Base-by-base conservation (phyloP, 805 yeast genomes). In the Ogataea siamensis region DNA sequence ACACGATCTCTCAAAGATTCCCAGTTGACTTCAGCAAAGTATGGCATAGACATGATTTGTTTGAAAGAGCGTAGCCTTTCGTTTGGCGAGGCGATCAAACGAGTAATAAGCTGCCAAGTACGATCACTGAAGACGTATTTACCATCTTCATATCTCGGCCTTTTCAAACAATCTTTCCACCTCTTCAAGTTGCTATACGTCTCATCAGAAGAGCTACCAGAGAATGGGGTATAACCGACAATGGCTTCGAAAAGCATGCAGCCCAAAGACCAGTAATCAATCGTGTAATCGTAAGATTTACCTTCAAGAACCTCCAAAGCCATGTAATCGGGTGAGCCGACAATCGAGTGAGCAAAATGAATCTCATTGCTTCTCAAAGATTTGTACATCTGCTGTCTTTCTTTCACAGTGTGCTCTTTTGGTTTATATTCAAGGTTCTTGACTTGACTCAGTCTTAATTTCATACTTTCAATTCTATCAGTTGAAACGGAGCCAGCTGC, bases 241-340 rank as follows among this genome's bases (percentile, higher is more conserved):
- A 93, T 75, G 32, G 96, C 86, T 65, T 93, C 99, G 60, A 91
- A 93, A 26, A 93, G 69, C 82, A 93, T 93, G 64, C 99, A 93
- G 4, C 99, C 99, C 42, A 93, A 70, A 0, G 98, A 89, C 99
- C 99, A 93, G 62, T 93, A 93, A 67, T 93, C 99, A 41, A 94
- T 95, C 11, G 99, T 91, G 60, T 83, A 89, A 58, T 93, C 96
- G 62, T 93, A 93, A 42, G 81, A 79, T 56, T 83, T 84, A 6
- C 99, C 99, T 62, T 87, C 95, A 37, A 93, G 74, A 9, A 93
- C 98, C 62, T 93, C 99, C 34, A 93, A 71, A 1, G 99, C 99
- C 99, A 93, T 93, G 59, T 93, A 93, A 63, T 93, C 99, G 1
- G 99, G 99, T 5, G 95, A 85, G 1, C 99, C 99, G 11, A 93